phyloP scores from a whole-genome alignment of 805 yeast species.

The Candida silvatica region DNA sequence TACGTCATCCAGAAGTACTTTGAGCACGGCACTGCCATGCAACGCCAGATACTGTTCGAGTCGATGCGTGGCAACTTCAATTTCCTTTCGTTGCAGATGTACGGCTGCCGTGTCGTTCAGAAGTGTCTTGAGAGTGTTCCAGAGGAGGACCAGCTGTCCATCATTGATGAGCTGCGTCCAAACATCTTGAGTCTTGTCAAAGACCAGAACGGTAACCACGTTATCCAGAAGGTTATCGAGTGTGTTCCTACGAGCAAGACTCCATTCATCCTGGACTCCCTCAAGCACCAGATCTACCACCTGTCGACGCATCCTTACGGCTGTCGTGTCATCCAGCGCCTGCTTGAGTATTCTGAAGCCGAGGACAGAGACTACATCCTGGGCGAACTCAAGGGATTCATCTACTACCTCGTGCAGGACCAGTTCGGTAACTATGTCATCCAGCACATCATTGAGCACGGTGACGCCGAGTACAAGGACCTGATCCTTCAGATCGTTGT shows the following conservation, averaged over 20 bases:
- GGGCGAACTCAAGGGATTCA: slow-evolving; percentile 61
- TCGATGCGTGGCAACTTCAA: slow-evolving; percentile 70
- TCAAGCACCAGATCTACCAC: slow-evolving; percentile 67
- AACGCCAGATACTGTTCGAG: slow-evolving; percentile 58
- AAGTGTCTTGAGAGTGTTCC: slow-evolving; percentile 74
- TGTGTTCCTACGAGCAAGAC: slow-evolving; percentile 63
- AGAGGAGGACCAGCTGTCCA: slow-evolving; percentile 52
- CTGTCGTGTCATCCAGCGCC: slow-evolving; percentile 91
- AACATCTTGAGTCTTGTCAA: slow-evolving; percentile 64
- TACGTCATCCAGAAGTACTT: slow-evolving; percentile 93
- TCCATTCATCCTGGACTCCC: slow-evolving; percentile 63
- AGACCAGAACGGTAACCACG: slow-evolving; percentile 98
- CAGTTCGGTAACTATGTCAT: slow-evolving; percentile 98
- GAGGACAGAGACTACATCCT: slow-evolving; percentile 63
- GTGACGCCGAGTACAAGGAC: slow-evolving; percentile 49
- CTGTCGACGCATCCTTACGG: slow-evolving; percentile 95
- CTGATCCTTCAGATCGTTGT: slow-evolving; percentile 59
- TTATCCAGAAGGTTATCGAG: slow-evolving; percentile 91
- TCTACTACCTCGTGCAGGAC: slow-evolving; percentile 78
- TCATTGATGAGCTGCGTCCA: slow-evolving; percentile 60
- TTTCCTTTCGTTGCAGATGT: slow-evolving; percentile 82
- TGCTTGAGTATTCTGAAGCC: slow-evolving; percentile 67
- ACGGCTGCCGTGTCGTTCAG: slow-evolving; percentile 96
- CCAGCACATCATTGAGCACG: slow-evolving; percentile 87
- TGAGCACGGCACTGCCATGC: slow-evolving; percentile 69